A percentile compares a stretch with the other conserved stretches of the same genome.
phyloP scores from a whole-genome alignment of 805 yeast genomes.

The Cyberlindnera euphorbiiphila region DNA sequence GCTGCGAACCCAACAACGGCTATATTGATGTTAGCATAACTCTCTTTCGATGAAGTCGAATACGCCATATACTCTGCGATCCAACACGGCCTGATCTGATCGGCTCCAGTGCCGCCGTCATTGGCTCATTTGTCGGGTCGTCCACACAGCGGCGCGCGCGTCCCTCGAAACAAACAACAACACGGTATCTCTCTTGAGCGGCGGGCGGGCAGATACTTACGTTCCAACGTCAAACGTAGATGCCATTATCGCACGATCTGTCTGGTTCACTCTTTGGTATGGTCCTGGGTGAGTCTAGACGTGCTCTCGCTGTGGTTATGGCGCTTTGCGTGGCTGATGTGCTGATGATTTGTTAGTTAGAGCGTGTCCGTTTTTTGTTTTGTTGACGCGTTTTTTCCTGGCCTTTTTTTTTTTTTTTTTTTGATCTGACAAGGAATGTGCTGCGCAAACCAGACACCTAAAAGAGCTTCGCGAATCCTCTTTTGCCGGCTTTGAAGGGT shows the following conservation, averaged over 20 bases:
- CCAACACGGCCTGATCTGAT: too few relatives aligned
- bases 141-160: conserved; percentile 3
- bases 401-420: too few relatives aligned
- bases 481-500: too few relatives aligned
- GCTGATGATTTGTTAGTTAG: neutral
- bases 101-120: too few relatives aligned
- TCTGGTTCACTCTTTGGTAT: neutral
- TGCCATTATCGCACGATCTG: conserved; percentile 31
- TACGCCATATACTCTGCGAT: too few relatives aligned
- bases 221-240: conserved; percentile 52
- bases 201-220: conserved; percentile 32
- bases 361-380: conserved; percentile 10
- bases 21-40: conserved; percentile 27
- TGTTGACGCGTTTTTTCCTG: conserved; percentile 21
- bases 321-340: conserved; percentile 3
- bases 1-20: conserved; percentile 74
- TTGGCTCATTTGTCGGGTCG: too few relatives aligned
- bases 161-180: conserved; percentile 4
- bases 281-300: too few relatives aligned
- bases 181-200: neutral
- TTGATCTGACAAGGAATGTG: conserved; percentile 18
- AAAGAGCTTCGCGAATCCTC: neutral
- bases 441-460: conserved; percentile 14
- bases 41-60: too few relatives aligned
- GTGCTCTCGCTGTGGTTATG: neutral